A percentile compares a stretch with the other conserved stretches of the same genome.
phyloP scores from a whole-genome alignment of 768 basidiomycete species.

The Chiua virens region DNA sequence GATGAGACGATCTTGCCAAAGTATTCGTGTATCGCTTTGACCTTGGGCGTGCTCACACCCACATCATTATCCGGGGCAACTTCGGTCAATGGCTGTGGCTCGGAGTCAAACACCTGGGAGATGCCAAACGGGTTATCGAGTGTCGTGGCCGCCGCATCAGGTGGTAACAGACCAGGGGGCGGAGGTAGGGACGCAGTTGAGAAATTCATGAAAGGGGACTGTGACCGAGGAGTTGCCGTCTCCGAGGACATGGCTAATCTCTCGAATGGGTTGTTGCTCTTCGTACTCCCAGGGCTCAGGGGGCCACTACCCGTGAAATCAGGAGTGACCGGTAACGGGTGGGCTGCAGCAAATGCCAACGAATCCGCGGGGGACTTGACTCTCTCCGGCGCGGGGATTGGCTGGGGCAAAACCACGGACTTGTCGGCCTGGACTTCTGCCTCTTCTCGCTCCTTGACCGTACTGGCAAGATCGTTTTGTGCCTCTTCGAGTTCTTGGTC shows the following conservation, averaged over 20 bases:
- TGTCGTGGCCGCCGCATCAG: conserved; percentile 3
- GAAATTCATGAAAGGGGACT: conserved; percentile 62
- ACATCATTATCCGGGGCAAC: conserved; percentile 20
- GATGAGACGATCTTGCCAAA: conserved; percentile 25
- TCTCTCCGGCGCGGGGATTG: conserved; percentile 27
- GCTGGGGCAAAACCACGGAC: conserved; percentile 7
- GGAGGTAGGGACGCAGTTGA: conserved; percentile 37
- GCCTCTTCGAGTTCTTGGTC: conserved; percentile 75
- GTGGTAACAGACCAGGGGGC: conserved; percentile 10
- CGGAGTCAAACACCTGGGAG: conserved; percentile 26
- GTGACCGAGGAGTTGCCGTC: conserved; percentile 43
- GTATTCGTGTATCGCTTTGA: conserved; percentile 10
- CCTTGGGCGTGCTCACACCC: conserved; percentile 21
- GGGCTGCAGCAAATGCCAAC: conserved; percentile 60
- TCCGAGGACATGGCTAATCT: conserved; percentile 53
- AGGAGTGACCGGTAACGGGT: conserved; percentile 73
- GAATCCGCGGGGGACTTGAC: conserved; percentile 47
- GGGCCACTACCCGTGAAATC: conserved; percentile 49
- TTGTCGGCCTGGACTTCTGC: conserved; percentile 52
- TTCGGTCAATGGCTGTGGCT: conserved; percentile 11
- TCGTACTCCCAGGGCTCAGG: conserved; percentile 43
- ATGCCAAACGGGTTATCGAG: conserved; percentile 58
- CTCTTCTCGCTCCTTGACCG: conserved; percentile 55
- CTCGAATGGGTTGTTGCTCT: conserved; percentile 94
- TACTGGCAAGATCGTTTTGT: conserved; percentile 48